Conservation (phyloP, 2,329 filamentous ascomycete genomes). For the Xylariales sp. region DNA sequence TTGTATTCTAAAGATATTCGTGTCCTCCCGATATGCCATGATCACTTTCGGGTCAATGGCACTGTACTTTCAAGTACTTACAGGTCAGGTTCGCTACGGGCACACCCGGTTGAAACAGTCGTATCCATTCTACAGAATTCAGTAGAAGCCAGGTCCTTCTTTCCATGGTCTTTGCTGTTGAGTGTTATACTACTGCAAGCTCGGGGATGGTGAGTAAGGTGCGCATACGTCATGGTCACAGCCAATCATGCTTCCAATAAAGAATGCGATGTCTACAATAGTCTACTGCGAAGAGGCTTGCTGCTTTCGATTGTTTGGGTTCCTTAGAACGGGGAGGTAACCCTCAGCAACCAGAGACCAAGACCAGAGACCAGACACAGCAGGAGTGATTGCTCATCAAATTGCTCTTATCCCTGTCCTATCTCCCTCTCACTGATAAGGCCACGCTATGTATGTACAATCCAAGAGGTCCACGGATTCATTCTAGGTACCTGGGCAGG, state of each 20-base stretch:
- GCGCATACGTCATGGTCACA: too few species aligned
- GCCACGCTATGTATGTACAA: not conserved
- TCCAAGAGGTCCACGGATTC: too few species aligned
- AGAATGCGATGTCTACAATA: not conserved
- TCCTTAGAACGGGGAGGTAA: slow-evolving; percentile 1
- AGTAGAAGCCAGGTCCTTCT: too few species aligned
- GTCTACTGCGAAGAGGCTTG: not conserved
- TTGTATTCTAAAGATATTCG: not conserved
- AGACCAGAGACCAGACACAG: slow-evolving; percentile 5
- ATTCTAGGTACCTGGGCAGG: too few species aligned
- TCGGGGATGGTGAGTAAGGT: too few species aligned
- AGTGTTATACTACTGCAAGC: too few species aligned
- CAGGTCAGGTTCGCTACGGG: slow-evolving; percentile 1
- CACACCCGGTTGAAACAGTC: not conserved
- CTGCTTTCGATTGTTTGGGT: slow-evolving; percentile 1
- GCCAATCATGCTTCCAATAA: too few species aligned
- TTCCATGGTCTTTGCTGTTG: too few species aligned
- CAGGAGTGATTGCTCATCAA: slow-evolving; percentile 4
- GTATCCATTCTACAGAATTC: too few species aligned
- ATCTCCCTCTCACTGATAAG: slow-evolving; percentile 5
- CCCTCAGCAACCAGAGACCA: not conserved
- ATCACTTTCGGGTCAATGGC: slow-evolving; percentile 4
- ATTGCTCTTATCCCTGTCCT: too few species aligned
- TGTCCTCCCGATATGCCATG: slow-evolving; percentile 5
- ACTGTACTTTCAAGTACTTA: not conserved